These are phyloP conservation scores for Polygonum maritimum DNA, from an alignment of 148 eudicot genomes.

Conservation along the genomic window DNA sequence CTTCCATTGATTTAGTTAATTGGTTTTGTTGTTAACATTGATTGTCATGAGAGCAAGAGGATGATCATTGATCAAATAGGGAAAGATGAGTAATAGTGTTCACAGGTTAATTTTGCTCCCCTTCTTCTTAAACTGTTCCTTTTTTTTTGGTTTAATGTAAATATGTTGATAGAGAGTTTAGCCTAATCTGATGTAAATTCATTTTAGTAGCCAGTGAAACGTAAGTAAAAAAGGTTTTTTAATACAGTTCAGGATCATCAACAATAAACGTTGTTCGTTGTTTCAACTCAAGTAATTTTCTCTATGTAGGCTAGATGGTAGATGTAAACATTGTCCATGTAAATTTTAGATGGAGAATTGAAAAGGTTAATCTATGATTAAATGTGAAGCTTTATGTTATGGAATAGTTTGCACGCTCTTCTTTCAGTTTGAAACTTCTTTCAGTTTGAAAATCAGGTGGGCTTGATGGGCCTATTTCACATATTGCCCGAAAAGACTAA, in stretches of 20 bases:
- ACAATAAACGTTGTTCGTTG: too few relatives aligned
- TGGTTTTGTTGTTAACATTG: too few relatives aligned
- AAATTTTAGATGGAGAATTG: too few relatives aligned
- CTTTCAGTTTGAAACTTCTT: too few relatives aligned
- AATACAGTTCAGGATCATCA: too few relatives aligned
- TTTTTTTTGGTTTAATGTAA: neutral
- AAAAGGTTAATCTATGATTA: too few relatives aligned
- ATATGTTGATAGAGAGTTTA: conserved; percentile 2
- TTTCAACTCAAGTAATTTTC: too few relatives aligned
- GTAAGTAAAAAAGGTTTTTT: neutral
- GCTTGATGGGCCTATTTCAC: neutral
- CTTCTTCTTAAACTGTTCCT: neutral
- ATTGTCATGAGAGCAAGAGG: neutral
- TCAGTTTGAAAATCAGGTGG: neutral
- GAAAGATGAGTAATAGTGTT: neutral
- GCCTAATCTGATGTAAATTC: neutral
- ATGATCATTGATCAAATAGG: neutral
- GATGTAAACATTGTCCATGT: too few relatives aligned
- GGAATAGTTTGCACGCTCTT: neutral
- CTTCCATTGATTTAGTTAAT: conserved; percentile 12
- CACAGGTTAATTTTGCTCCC: neutral
- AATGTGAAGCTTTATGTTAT: too few relatives aligned
- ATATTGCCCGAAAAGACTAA: neutral
- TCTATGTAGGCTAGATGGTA: too few relatives aligned
- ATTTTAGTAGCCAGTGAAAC: neutral